These are phyloP conservation scores for Stagonosporopsis vannaccii DNA, from an alignment of 2,329 filamentous ascomycete species.

Conservation along the genomic window DNA sequence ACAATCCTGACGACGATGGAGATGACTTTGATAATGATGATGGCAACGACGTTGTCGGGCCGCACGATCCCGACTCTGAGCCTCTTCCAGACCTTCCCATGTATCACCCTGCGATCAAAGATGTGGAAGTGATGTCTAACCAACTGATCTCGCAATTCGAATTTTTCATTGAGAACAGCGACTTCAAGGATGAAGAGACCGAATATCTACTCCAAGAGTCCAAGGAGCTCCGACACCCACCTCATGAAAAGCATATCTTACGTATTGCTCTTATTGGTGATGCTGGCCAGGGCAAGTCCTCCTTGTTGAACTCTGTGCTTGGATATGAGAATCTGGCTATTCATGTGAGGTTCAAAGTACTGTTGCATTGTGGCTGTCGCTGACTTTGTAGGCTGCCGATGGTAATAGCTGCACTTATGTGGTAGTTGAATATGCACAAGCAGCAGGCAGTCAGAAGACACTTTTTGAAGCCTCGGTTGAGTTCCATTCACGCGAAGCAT, in stretches of 20 bases:
- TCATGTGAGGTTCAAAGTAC: conserved; percentile 12
- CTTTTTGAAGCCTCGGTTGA: conserved; percentile 1
- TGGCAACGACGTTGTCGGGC: conserved; percentile 1
- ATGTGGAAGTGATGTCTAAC: neutral
- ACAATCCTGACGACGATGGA: conserved; percentile 5
- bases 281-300: conserved; percentile 29
- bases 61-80: conserved; percentile 19
- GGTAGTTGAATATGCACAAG: conserved; percentile 4
- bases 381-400: conserved; percentile 11
- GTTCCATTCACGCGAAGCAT: neutral
- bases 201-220: conserved; percentile 11
- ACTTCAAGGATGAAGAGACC: conserved; percentile 7
- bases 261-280: conserved; percentile 26
- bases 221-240: conserved; percentile 1
- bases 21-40: conserved; percentile 2
- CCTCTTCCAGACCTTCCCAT: conserved; percentile 20
- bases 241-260: conserved; percentile 2
- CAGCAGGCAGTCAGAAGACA: neutral
- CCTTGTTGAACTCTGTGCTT: conserved; percentile 23
- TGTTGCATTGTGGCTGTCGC: neutral
- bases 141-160: conserved; percentile 2
- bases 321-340: conserved; percentile 17
- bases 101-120: conserved; percentile 25
- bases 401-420: conserved; percentile 6
- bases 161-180: neutral